These are phyloP conservation scores for Apiospora koreana DNA, from an alignment of 2,329 filamentous ascomycete species.

Conservation along the genomic window DNA sequence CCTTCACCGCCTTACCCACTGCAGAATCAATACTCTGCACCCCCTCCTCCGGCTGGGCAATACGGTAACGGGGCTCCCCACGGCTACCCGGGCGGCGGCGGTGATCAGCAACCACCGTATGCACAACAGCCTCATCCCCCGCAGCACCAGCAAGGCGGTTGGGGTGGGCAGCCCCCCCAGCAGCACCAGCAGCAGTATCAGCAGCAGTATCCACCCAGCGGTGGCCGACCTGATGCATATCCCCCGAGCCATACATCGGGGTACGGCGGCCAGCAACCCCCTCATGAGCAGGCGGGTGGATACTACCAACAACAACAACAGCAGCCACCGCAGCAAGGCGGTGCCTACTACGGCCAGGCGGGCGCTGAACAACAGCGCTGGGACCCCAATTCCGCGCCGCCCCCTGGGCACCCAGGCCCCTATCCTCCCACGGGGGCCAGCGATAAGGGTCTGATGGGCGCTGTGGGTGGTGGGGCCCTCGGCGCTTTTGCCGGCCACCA, in stretches of 20 bases:
- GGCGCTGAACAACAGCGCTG: not conserved
- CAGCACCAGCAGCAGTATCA: not conserved
- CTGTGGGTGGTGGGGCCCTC: conserved; percentile 45
- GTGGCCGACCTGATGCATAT: not conserved
- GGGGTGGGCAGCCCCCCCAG: not conserved
- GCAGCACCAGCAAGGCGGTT: conserved; percentile 12
- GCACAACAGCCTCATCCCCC: conserved; percentile 9
- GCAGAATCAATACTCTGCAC: conserved; percentile 17
- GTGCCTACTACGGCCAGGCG: not conserved
- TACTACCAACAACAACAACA: not conserved
- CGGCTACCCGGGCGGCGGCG: conserved; percentile 13
- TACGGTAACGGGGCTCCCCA: conserved; percentile 10
- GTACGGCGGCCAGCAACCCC: not conserved
- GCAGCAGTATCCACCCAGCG: not conserved
- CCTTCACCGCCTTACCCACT: conserved; percentile 14
- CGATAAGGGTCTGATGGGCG: conserved; percentile 40
- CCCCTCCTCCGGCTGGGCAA: conserved; percentile 11
- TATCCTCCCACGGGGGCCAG: conserved; percentile 16
- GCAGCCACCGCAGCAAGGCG: not conserved
- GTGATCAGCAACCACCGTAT: conserved; percentile 12
- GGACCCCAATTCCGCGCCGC: not conserved
- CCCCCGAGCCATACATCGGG: not conserved
- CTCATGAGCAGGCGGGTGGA: conserved; percentile 29
- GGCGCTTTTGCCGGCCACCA: conserved; percentile 47
- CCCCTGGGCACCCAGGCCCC: not conserved